A percentile compares a stretch with the other conserved stretches of the same genome.
phyloP scores from a whole-genome alignment of 768 basidiomycete genomes.

The Calocera cornea region DNA sequence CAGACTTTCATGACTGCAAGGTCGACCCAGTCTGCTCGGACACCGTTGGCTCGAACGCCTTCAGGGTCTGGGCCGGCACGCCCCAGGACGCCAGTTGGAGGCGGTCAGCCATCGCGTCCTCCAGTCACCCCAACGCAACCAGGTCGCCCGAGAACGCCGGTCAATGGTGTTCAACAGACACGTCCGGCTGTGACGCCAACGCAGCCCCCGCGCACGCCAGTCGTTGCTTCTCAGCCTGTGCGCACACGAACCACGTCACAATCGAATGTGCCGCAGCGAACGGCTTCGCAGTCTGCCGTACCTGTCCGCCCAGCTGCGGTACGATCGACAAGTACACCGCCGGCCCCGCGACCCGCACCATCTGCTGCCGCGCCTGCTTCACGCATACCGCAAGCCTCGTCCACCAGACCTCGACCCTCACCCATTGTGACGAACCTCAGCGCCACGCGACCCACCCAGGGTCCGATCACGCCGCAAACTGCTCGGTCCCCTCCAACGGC shows the following conservation, averaged over 20 bases:
- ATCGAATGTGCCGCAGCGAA: neutral
- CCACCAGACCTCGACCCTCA: neutral
- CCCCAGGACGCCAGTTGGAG: neutral
- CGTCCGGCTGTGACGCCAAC: neutral
- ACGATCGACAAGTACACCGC: neutral
- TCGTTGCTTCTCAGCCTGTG: neutral
- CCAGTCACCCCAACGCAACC: neutral
- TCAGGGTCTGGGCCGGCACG: neutral
- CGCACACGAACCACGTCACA: neutral
- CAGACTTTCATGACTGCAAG: neutral
- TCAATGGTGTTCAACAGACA: neutral
- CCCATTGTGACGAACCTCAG: neutral
- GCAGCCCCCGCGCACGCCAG: neutral
- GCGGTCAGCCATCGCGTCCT: no score
- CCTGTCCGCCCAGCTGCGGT: neutral
- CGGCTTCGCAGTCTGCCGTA: neutral
- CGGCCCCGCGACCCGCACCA: neutral
- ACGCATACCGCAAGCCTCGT: neutral
- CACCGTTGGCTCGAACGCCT: neutral
- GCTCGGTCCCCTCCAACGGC: neutral
- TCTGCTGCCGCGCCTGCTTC: neutral
- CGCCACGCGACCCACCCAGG: neutral
- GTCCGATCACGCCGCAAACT: neutral
- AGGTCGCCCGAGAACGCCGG: neutral
- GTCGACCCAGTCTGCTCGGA: neutral